Conservation (phyloP, 108 stramenopile genomes). For the Mayamaea pseudoterrestris region DNA sequence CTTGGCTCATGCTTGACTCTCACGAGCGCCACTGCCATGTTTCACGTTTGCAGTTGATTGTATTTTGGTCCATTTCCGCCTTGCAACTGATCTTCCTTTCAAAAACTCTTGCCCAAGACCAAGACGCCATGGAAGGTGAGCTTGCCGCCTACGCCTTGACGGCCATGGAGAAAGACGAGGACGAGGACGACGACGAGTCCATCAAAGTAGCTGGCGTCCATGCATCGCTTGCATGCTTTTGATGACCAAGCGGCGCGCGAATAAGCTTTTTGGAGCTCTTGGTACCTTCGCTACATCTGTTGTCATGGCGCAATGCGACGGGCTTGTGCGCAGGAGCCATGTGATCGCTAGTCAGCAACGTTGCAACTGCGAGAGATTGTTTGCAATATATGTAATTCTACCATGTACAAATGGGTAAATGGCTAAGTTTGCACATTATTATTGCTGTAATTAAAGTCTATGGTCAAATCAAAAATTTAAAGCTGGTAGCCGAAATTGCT, state of each 20-base stretch:
- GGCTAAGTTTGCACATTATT: too few species aligned
- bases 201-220: neutral
- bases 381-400: too few species aligned
- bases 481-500: too few species aligned
- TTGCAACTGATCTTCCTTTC: conserved; percentile 36
- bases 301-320: too few species aligned
- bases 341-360: too few species aligned
- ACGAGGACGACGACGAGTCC: neutral
- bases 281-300: too few species aligned
- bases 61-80: conserved; percentile 45
- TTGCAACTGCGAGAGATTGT: too few species aligned
- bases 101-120: conserved; percentile 41
- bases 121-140: conserved; percentile 52
- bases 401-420: too few species aligned
- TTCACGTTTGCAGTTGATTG: conserved; percentile 8
- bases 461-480: too few species aligned
- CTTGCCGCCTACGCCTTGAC: conserved; percentile 31
- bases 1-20: neutral
- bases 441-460: too few species aligned
- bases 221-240: neutral
- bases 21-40: neutral
- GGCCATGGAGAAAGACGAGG: conserved; percentile 3
- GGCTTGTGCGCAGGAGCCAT: too few species aligned
- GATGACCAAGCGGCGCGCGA: neutral
- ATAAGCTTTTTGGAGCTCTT: too few species aligned